Base-by-base conservation (phyloP, 768 basidiomycete species). In the Boletus pseudo-olivaceus region DNA sequence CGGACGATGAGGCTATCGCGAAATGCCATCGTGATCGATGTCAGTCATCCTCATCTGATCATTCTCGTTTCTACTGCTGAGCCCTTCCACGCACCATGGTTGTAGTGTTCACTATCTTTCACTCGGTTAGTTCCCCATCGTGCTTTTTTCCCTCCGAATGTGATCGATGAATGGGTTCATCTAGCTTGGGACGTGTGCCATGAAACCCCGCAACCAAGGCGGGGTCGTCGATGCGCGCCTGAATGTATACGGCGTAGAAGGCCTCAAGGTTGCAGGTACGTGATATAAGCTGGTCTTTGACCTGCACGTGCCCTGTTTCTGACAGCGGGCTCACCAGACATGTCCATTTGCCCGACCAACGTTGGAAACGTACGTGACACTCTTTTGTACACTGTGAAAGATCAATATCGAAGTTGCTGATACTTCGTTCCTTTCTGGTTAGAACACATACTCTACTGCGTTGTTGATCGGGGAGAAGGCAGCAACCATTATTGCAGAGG, bases 111-210 rank as follows among this genome's bases (percentile, higher is more conserved):
- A 38, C 53, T 0, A 17, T 50, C 5, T 59, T 54, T 54, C 65
- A 67, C n/a, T 55, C 58, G 43, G 65, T 65, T 4, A 50, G 65
- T 7, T 26, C 5, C 3, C 19, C 4, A 27, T 4, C 27, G 1
- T 3, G 1, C 19, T 5, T 19, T 9, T 7, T 7, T n/a, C n/a
- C n/a, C 11, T 17, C 5, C 1, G 8, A 17, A 30, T 27, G n/a
- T 4, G 8, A 9, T n/a, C 49, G 15, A 57, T 23, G 17, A 9
- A 23, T 3, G 2, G 3, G 9, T 41, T n/a, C 1, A 42, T 23
- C 4, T 23, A 85, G 83, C 72, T 83, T 4, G 85, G 85, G 37
- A 87, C 85, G 0, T 87, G 84, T 51, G 78, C 84, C 0, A 87
- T 87, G 86, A 85, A 85, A 65, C 76, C 82, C 0, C 76, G 78